A percentile compares a stretch with the other conserved stretches of the same genome.
Conservation (phyloP, 257 asterid genomes). For the Mentha longifolia region DNA sequence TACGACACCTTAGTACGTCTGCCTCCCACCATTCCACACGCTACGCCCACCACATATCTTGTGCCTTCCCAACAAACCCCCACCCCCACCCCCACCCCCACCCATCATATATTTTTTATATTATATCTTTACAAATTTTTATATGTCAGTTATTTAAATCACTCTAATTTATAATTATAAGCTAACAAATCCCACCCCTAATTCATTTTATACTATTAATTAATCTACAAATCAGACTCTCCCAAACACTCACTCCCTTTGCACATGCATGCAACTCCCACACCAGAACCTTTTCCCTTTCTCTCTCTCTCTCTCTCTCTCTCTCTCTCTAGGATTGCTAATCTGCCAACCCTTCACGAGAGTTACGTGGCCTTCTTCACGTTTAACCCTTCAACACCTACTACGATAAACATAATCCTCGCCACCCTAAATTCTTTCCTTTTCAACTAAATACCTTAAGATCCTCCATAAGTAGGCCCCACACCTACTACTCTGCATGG, state of each 20-base stretch:
- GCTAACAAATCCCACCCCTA: background rate
- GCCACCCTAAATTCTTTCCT: slow-evolving; percentile 25
- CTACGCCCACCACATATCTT: slow-evolving; percentile 65
- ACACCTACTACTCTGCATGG: slow-evolving; percentile 38
- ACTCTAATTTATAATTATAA: background rate
- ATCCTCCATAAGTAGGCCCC: background rate
- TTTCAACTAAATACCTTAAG: slow-evolving; percentile 9
- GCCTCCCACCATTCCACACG: slow-evolving; percentile 56
- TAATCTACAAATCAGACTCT: slow-evolving; percentile 7
- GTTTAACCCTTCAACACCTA: slow-evolving; percentile 12
- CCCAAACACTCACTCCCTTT: slow-evolving; percentile 64
- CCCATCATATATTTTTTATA: too few species aligned
- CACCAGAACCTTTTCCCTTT: slow-evolving; percentile 28
- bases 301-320: slow-evolving; percentile 26
- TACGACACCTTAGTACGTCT: slow-evolving; percentile 41
- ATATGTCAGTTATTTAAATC: too few species aligned
- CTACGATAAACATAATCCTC: slow-evolving; percentile 48
- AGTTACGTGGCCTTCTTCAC: slow-evolving; percentile 59
- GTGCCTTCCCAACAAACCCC: slow-evolving; percentile 56
- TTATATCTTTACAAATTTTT: too few species aligned
- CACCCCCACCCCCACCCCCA: too few species aligned
- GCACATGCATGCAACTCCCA: slow-evolving; percentile 73
- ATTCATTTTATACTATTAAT: slow-evolving; percentile 17
- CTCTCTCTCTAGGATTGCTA: slow-evolving; percentile 40
- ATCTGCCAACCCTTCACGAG: slow-evolving; percentile 80